A percentile compares a stretch with the other conserved stretches of the same genome.
Evolutionary conservation across 345 rosid genomes (phyloP).

Genomic region (Gossypium stocksii): DNA sequence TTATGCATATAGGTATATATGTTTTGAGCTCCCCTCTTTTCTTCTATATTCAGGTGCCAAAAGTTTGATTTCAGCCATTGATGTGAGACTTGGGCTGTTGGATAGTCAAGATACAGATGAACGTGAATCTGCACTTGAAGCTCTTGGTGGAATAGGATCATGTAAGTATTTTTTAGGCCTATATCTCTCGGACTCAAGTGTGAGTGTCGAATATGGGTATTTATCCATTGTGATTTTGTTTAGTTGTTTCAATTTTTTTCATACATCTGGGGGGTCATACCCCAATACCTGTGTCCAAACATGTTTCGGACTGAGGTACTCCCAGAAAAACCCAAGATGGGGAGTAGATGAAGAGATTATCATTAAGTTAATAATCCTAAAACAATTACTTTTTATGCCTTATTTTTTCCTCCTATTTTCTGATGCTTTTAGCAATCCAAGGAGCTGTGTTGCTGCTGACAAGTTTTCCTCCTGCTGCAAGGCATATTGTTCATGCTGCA

Average conservation of each 20-base stretch:
- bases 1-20: background rate
- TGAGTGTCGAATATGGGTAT: background rate
- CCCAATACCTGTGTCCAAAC: background rate
- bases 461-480: constrained; percentile 56
- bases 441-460: constrained; percentile 72
- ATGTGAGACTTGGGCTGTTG: constrained; percentile 42
- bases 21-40: background rate
- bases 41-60: constrained; percentile 50
- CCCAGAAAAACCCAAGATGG: background rate
- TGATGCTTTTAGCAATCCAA: constrained; percentile 43
- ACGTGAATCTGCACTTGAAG: constrained; percentile 76
- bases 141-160: constrained; percentile 80
- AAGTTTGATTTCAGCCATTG: constrained; percentile 63
- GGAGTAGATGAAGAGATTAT: background rate
- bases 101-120: constrained; percentile 52
- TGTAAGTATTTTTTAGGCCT: constrained; percentile 44
- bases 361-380: background rate
- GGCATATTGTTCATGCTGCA: constrained; percentile 65
- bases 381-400: background rate
- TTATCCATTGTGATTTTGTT: background rate
- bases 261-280: background rate
- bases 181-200: background rate
- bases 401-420: constrained; percentile 7
- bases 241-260: background rate
- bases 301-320: background rate